These are phyloP conservation scores for Jacaranda mimosifolia DNA, from an alignment of 257 asterid genomes.

Conservation along the genomic window DNA sequence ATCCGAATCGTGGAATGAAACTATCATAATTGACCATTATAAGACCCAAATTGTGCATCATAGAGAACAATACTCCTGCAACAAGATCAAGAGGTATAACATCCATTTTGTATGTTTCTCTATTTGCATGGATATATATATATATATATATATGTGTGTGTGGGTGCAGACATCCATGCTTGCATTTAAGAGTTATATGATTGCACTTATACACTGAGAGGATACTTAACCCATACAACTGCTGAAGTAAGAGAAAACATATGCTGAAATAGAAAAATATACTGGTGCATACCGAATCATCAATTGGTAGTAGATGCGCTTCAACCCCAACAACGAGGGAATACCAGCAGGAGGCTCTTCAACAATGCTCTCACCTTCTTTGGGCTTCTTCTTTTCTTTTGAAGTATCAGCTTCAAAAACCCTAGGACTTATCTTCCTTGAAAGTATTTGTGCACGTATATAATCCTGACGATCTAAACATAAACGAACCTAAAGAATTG, in stretches of 20 bases:
- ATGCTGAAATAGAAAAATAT: conserved; percentile 1
- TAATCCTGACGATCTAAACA: conserved; percentile 94
- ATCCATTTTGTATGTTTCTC: neutral
- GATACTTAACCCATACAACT: neutral
- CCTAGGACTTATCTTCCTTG: conserved; percentile 93
- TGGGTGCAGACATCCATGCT: neutral
- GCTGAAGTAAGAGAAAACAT: neutral
- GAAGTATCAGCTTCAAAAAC: conserved; percentile 91
- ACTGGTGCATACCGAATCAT: conserved; percentile 78
- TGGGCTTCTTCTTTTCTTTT: conserved; percentile 87
- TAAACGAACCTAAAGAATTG: conserved; percentile 77
- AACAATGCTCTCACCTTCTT: conserved; percentile 85
- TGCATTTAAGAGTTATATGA: neutral
- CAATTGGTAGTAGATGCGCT: conserved; percentile 88
- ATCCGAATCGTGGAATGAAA: neutral
- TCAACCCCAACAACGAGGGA: conserved; percentile 87
- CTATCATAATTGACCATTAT: neutral
- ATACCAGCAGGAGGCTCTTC: conserved; percentile 96
- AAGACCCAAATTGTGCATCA: neutral
- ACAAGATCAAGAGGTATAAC: neutral
- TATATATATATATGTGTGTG: no score
- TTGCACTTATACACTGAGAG: conserved; percentile 1
- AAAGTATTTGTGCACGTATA: conserved; percentile 97
- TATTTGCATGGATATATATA: neutral
- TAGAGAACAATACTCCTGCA: neutral